Conservation (phyloP, 768 basidiomycete species). For the Boletus tylopilopsis region DNA sequence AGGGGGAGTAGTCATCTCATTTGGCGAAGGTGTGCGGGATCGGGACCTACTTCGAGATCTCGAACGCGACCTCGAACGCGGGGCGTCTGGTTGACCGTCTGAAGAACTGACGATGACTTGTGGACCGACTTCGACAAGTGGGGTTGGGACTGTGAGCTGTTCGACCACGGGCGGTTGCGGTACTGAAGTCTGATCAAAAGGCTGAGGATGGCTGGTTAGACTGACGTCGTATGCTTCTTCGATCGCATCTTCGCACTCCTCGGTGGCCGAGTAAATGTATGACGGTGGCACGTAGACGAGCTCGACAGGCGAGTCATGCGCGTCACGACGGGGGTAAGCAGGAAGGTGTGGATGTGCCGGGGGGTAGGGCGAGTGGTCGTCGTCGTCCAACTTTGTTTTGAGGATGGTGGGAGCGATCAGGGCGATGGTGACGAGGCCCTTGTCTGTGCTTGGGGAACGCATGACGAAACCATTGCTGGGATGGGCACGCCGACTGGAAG, state of each 20-base stretch:
- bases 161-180: neutral
- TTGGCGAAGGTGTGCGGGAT: constrained; percentile 47
- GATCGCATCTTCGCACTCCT: constrained; percentile 18
- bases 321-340: constrained; percentile 10
- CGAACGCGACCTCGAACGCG: constrained; percentile 29
- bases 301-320: constrained; percentile 54
- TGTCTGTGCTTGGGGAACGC: constrained; percentile 32
- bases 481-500: constrained; percentile 21
- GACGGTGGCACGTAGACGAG: constrained; percentile 68
- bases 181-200: constrained; percentile 10
- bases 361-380: constrained; percentile 25
- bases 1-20: constrained; percentile 11
- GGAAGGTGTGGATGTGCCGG: constrained; percentile 12
- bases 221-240: constrained; percentile 17
- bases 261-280: constrained; percentile 23
- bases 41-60: constrained; percentile 37
- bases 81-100: constrained; percentile 31
- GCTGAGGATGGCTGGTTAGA: constrained; percentile 10
- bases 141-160: constrained; percentile 14
- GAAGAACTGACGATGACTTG: constrained; percentile 36
- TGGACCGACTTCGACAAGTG: constrained; percentile 16
- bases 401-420: constrained; percentile 79
- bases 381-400: constrained; percentile 67
- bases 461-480: constrained; percentile 44
- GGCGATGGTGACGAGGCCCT: constrained; percentile 65